phyloP scores from a whole-genome alignment of 805 yeast species.

The Spathaspora passalidarum region DNA sequence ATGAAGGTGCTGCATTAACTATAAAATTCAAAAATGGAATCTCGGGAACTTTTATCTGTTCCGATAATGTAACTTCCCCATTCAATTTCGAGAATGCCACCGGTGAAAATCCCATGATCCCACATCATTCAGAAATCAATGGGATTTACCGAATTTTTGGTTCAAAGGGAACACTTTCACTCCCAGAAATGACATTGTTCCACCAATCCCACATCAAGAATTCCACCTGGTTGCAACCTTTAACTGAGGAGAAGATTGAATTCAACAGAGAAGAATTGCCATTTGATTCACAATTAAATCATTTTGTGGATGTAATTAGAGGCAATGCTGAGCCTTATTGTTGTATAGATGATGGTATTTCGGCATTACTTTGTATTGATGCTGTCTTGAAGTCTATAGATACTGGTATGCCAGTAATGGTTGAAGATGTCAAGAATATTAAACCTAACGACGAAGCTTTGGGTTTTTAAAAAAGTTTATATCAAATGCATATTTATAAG shows the following conservation, averaged over 20 bases:
- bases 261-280: conserved; percentile 21
- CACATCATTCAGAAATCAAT: conserved; percentile 22
- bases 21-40: conserved; percentile 29
- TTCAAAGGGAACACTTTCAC: conserved; percentile 34
- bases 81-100: conserved; percentile 38
- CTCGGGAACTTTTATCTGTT: conserved; percentile 35
- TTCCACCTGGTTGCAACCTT: conserved; percentile 24
- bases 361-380: conserved; percentile 34
- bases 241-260: conserved; percentile 14
- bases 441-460: background rate
- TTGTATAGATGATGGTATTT: conserved; percentile 35
- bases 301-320: conserved; percentile 33
- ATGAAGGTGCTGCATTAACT: conserved; percentile 37
- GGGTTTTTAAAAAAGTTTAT: background rate
- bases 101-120: conserved; percentile 39
- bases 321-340: conserved; percentile 24
- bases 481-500: too few species aligned
- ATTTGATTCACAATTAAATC: conserved; percentile 36
- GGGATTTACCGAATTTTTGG: conserved; percentile 39
- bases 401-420: conserved; percentile 31
- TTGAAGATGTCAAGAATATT: conserved; percentile 17
- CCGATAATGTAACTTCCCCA: conserved; percentile 37
- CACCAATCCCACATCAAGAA: conserved; percentile 20
- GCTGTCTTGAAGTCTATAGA: conserved; percentile 33
- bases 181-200: conserved; percentile 35